Conservation (phyloP, 2,329 filamentous ascomycete species). For the Ascochyta clinopodiicola region DNA sequence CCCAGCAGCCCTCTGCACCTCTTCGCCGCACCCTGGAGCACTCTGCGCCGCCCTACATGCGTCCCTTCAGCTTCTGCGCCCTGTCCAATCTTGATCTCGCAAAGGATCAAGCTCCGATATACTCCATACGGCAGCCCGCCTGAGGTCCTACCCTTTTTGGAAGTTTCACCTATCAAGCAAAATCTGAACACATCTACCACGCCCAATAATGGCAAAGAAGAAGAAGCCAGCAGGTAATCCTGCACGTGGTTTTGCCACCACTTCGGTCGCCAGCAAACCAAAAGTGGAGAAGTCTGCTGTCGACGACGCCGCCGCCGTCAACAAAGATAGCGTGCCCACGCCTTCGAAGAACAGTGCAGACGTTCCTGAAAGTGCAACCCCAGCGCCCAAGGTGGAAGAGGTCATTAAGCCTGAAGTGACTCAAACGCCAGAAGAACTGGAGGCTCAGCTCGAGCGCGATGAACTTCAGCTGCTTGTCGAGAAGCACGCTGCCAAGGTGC, state of each 20-base stretch:
- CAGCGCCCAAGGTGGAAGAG: conserved; percentile 15
- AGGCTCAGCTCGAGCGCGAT: conserved; percentile 86
- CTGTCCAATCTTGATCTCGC: conserved; percentile 44
- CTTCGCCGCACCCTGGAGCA: conserved; percentile 16
- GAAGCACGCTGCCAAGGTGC: conserved; percentile 78
- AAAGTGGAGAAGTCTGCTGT: conserved; percentile 54
- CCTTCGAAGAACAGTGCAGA: conserved; percentile 24
- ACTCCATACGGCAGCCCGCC: conserved; percentile 41
- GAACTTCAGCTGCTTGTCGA: conserved; percentile 88
- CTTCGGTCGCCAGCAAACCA: conserved; percentile 83
- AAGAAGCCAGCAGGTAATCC: conserved; percentile 89
- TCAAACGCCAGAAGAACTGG: conserved; percentile 83
- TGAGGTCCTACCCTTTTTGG: conserved; percentile 24
- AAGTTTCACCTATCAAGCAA: conserved; percentile 15
- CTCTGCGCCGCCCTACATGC: conserved; percentile 43
- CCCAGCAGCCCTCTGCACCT: conserved; percentile 20
- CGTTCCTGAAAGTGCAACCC: conserved; percentile 11
- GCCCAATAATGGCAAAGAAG: conserved; percentile 79
- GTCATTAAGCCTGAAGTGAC: conserved; percentile 50
- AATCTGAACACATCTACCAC: conserved; percentile 7
- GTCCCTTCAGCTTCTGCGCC: conserved; percentile 30
- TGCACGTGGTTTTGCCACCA: conserved; percentile 91
- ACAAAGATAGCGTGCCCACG: conserved; percentile 12
- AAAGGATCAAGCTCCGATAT: conserved; percentile 45
- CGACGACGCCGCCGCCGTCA: conserved; percentile 24